Evolutionary conservation across 208 protist species (phyloP).

Genomic region (Crithidia acanthocephali): DNA sequence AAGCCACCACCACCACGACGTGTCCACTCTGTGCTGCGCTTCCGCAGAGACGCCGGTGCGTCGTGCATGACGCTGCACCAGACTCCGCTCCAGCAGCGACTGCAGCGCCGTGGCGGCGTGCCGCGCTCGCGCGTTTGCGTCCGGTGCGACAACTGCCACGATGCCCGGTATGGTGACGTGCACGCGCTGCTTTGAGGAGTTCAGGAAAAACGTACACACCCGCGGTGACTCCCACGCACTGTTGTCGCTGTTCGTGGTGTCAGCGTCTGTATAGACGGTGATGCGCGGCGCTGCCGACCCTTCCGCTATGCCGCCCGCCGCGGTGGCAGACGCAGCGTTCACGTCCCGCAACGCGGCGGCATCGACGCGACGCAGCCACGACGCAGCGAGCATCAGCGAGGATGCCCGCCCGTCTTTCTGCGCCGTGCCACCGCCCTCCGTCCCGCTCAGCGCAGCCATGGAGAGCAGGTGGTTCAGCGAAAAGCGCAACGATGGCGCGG

Average conservation of each 20-base stretch:
- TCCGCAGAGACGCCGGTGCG: neutral
- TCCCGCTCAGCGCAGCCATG: neutral
- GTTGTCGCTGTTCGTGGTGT: neutral
- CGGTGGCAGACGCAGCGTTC: no score
- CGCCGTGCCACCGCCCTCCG: neutral
- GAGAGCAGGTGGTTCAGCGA: conserved; percentile 30
- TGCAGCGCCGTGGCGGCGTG: conserved; percentile 19
- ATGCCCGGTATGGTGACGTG: conserved; percentile 25
- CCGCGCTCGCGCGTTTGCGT: conserved; percentile 14
- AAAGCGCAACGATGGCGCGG: neutral
- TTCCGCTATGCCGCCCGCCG: no score
- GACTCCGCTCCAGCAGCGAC: conserved; percentile 19
- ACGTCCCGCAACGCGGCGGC: neutral
- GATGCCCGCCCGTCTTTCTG: neutral
- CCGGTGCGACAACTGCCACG: neutral
- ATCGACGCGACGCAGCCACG: conserved; percentile 24
- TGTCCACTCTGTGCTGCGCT: neutral
- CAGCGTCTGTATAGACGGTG: no score
- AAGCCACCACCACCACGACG: conserved; percentile 32
- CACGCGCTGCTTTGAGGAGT: neutral
- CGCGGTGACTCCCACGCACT: conserved; percentile 22
- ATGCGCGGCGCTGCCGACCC: no score
- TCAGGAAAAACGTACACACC: conserved; percentile 1
- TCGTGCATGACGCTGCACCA: conserved; percentile 20
- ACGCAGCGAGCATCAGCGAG: conserved; percentile 20